These are phyloP conservation scores for Diaporthe humulicola DNA, from an alignment of 2,329 filamentous ascomycete genomes.

Conservation along the genomic window DNA sequence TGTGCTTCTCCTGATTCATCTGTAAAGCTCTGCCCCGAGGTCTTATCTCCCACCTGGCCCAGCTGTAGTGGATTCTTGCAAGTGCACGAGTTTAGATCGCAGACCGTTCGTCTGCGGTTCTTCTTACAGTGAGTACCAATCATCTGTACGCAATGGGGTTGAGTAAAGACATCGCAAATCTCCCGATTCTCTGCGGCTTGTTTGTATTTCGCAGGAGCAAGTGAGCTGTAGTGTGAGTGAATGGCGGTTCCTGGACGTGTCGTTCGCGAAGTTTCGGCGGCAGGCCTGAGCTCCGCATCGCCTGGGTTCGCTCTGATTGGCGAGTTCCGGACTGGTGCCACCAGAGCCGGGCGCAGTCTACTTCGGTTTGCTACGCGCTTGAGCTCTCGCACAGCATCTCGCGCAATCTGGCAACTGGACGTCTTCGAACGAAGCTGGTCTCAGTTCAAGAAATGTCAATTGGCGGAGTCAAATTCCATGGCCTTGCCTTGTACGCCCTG, in stretches of 20 bases:
- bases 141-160: not conserved
- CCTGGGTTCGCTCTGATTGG: conserved; percentile 1
- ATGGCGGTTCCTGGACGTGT: not conserved
- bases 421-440: not conserved
- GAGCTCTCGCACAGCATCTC: not conserved
- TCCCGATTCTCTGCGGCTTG: not conserved
- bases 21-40: not conserved
- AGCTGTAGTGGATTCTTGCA: not conserved
- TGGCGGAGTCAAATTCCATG: not conserved
- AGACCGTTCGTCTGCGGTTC: not conserved
- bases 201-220: not conserved
- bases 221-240: not conserved
- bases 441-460: not conserved
- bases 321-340: not conserved
- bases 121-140: not conserved
- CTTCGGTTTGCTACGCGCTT: not conserved
- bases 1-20: not conserved
- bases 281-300: not conserved
- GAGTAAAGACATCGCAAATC: not conserved
- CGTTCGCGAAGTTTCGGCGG: not conserved
- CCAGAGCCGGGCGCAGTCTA: not conserved
- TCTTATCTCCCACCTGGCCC: not conserved
- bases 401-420: not conserved
- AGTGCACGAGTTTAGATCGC: conserved; percentile 2
- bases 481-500: not conserved